Percentiles rank a stretch among this genome's conserved stretches.
These are phyloP conservation scores for Codiaeum variegatum DNA, from an alignment of 441 rosid species.

Conservation along the genomic window DNA sequence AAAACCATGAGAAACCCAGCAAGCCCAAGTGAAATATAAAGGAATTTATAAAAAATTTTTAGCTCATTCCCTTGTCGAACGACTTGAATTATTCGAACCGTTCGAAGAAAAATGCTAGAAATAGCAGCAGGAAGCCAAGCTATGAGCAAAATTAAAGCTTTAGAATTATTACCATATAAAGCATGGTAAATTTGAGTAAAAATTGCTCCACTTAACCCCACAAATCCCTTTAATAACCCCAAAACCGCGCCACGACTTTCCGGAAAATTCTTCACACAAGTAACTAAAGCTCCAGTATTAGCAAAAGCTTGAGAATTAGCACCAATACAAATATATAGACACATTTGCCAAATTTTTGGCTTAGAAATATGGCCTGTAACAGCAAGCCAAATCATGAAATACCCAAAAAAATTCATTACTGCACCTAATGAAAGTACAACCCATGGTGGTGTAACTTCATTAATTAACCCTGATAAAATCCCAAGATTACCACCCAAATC, in stretches of 20 bases:
- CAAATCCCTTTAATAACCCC: slow-evolving; percentile 38
- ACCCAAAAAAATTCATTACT: slow-evolving; percentile 56
- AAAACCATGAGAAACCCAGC: slow-evolving; percentile 42
- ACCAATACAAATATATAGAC: slow-evolving; percentile 49
- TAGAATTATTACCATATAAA: slow-evolving; percentile 27
- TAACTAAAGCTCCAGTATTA: slow-evolving; percentile 52
- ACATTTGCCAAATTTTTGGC: slow-evolving; percentile 67
- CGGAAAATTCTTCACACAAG: slow-evolving; percentile 57
- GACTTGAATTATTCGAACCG: slow-evolving; percentile 28
- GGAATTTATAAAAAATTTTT: slow-evolving; percentile 27
- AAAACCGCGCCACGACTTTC: slow-evolving; percentile 33
- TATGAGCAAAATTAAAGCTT: slow-evolving; percentile 33
- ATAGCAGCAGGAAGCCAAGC: slow-evolving; percentile 36
- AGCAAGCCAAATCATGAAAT: slow-evolving; percentile 67
- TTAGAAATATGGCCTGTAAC: slow-evolving; percentile 37
- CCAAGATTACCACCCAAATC: slow-evolving; percentile 72
- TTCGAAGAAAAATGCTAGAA: slow-evolving; percentile 28
- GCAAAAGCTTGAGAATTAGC: slow-evolving; percentile 68
- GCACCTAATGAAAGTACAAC: slow-evolving; percentile 46
- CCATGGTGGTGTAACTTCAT: slow-evolving; percentile 58
- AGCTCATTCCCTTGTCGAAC: slow-evolving; percentile 20
- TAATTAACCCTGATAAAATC: slow-evolving; percentile 49
- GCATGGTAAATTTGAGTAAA: slow-evolving; percentile 41
- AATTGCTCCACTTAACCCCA: slow-evolving; percentile 43
- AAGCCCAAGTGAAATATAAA: slow-evolving; percentile 35